These are phyloP conservation scores for Quercus ilex DNA, from an alignment of 306 rosid species.

Conservation along the genomic window DNA sequence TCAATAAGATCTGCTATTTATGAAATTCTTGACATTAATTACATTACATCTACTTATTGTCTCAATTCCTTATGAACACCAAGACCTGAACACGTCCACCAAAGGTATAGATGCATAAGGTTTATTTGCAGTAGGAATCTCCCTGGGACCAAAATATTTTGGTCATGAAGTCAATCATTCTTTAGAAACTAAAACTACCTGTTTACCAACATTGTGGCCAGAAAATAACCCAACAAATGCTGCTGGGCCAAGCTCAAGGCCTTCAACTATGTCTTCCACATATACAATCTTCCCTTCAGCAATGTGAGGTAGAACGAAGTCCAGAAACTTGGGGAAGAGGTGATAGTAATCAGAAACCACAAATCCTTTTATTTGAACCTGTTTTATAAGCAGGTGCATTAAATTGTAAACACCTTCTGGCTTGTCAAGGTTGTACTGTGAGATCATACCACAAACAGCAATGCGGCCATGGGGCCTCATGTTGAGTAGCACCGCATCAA, in stretches of 20 bases:
- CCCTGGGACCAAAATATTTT: background rate
- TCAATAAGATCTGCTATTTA: no score
- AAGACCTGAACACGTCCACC: background rate
- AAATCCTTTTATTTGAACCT: constrained; percentile 24
- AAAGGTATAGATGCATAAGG: background rate
- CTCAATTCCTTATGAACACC: background rate
- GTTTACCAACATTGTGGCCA: constrained; percentile 36
- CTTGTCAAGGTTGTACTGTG: constrained; percentile 35
- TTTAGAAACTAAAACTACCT: constrained; percentile 14
- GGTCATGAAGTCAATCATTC: background rate
- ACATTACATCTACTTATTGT: background rate
- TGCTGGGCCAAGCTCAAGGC: constrained; percentile 24
- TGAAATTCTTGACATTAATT: no score
- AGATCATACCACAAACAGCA: constrained; percentile 27
- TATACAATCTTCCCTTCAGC: constrained; percentile 22
- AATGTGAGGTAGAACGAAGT: constrained; percentile 18
- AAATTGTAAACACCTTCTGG: constrained; percentile 30
- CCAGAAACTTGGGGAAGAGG: constrained; percentile 15
- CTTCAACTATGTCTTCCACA: constrained; percentile 32
- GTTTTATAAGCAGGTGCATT: background rate
- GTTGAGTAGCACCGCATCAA: background rate
- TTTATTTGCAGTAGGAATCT: background rate
- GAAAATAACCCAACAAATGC: constrained; percentile 30
- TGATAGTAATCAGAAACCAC: background rate
- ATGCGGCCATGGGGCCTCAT: background rate